These are phyloP conservation scores for Alternaria sp. DNA, from an alignment of 2,329 filamentous ascomycete species.

Conservation along the genomic window DNA sequence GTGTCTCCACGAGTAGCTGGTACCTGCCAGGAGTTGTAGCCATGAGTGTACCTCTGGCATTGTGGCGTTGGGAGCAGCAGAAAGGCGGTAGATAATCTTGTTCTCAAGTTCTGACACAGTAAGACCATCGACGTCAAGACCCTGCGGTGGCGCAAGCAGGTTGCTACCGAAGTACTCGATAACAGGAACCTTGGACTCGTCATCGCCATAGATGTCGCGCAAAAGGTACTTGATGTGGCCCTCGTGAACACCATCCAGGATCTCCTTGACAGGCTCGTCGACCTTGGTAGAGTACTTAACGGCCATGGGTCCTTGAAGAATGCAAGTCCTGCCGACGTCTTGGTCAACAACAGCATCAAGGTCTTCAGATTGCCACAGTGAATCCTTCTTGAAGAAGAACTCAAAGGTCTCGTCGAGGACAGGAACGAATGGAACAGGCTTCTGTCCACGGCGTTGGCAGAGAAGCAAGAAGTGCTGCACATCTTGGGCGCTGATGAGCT, in stretches of 20 bases:
- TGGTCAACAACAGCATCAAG: slow-evolving; percentile 94
- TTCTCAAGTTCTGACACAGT: slow-evolving; percentile 79
- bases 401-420: slow-evolving; percentile 97
- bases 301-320: slow-evolving; percentile 92
- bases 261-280: slow-evolving; percentile 94
- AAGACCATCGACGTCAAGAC: slow-evolving; percentile 79
- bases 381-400: slow-evolving; percentile 99
- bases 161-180: slow-evolving; percentile 97
- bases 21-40: slow-evolving; percentile 86
- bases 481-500: slow-evolving; percentile 98
- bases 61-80: slow-evolving; percentile 74
- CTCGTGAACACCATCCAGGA: slow-evolving; percentile 88
- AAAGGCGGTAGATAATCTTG: slow-evolving; percentile 86
- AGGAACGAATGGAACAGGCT: slow-evolving; percentile 95
- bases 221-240: slow-evolving; percentile 84
- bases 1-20: slow-evolving; percentile 89
- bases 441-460: slow-evolving; percentile 90
- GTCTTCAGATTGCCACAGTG: slow-evolving; percentile 98
- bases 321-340: slow-evolving; percentile 95
- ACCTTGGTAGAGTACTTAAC: slow-evolving; percentile 88
- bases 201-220: slow-evolving; percentile 78
- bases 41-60: slow-evolving; percentile 84
- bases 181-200: slow-evolving; percentile 77
- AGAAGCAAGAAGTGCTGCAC: slow-evolving; percentile 95
- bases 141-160: slow-evolving; percentile 73